Conservation (phyloP, 1,284 basidiomycete genomes). For the Cystobasidium slooffiae region DNA sequence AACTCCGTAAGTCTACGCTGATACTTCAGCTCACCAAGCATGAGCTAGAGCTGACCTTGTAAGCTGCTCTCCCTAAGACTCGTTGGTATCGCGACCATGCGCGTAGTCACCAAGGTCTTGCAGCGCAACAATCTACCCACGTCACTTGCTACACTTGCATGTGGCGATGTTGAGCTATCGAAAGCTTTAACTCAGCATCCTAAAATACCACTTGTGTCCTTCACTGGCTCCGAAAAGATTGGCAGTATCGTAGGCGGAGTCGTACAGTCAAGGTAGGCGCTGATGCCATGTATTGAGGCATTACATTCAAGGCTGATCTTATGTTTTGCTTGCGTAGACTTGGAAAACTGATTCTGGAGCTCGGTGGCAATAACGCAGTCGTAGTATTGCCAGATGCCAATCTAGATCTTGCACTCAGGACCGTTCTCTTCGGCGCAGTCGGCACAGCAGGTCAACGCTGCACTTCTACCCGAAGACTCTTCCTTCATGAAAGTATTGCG, state of each 20-base stretch:
- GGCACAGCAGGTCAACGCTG: constrained; percentile 95
- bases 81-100: constrained; percentile 80
- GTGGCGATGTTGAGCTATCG: constrained; percentile 79
- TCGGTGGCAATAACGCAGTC: constrained; percentile 95
- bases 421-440: constrained; percentile 89
- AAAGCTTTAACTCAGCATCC: constrained; percentile 73
- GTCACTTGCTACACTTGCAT: constrained; percentile 79
- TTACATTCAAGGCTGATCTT: background rate
- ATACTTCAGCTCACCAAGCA: background rate
- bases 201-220: constrained; percentile 74
- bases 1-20: constrained; percentile 66
- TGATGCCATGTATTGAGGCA: background rate
- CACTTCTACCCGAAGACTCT: constrained; percentile 87
- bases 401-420: constrained; percentile 80
- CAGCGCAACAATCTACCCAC: constrained; percentile 80
- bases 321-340: constrained; percentile 9
- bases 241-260: constrained; percentile 80
- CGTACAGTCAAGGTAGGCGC: constrained; percentile 59
- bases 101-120: constrained; percentile 77
- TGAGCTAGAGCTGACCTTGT: background rate
- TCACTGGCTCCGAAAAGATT: constrained; percentile 88
- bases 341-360: constrained; percentile 64
- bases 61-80: constrained; percentile 36
- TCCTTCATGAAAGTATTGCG: constrained; percentile 81
- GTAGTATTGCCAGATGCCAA: constrained; percentile 93